A percentile compares a stretch with the other conserved stretches of the same genome.
Evolutionary conservation across 2,329 filamentous ascomycete species (phyloP).

Genomic region (Fusarium algeriense): DNA sequence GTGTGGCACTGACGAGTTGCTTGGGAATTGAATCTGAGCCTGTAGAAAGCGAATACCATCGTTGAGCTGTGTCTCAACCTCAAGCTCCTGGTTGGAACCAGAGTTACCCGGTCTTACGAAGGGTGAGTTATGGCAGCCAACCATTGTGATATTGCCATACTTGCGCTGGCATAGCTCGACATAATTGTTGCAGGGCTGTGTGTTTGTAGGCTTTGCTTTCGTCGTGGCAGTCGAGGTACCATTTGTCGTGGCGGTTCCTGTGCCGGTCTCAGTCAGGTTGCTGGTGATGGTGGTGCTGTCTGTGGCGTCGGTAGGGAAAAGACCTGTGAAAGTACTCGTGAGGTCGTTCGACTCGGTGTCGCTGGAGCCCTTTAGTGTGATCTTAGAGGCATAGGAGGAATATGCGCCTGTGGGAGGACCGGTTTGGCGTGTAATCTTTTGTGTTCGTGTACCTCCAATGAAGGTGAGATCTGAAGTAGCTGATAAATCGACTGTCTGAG

Average conservation of each 20-base stretch:
- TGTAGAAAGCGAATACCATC: slow-evolving; percentile 78
- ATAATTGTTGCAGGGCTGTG: slow-evolving; percentile 83
- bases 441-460: slow-evolving; percentile 54
- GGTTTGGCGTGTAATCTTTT: slow-evolving; percentile 53
- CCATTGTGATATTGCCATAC: slow-evolving; percentile 85
- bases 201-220: slow-evolving; percentile 69
- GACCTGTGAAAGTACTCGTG: slow-evolving; percentile 61
- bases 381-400: slow-evolving; percentile 44
- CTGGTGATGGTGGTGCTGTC: slow-evolving; percentile 49
- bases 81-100: slow-evolving; percentile 79
- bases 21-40: slow-evolving; percentile 71
- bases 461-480: slow-evolving; percentile 54
- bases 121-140: slow-evolving; percentile 85
- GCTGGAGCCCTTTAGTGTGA: slow-evolving; percentile 34
- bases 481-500: slow-evolving; percentile 49
- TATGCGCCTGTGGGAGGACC: slow-evolving; percentile 49
- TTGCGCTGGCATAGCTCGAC: slow-evolving; percentile 80
- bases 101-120: slow-evolving; percentile 78
- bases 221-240: slow-evolving; percentile 49
- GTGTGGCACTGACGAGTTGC: slow-evolving; percentile 66
- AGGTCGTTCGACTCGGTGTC: slow-evolving; percentile 40
- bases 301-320: slow-evolving; percentile 53
- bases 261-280: slow-evolving; percentile 56
- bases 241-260: slow-evolving; percentile 49
- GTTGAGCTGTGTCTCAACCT: slow-evolving; percentile 78